Percentiles rank a stretch among this genome's conserved stretches.
Conservation (phyloP, 768 basidiomycete genomes). For the Tylopilus rubrobrunneus region DNA sequence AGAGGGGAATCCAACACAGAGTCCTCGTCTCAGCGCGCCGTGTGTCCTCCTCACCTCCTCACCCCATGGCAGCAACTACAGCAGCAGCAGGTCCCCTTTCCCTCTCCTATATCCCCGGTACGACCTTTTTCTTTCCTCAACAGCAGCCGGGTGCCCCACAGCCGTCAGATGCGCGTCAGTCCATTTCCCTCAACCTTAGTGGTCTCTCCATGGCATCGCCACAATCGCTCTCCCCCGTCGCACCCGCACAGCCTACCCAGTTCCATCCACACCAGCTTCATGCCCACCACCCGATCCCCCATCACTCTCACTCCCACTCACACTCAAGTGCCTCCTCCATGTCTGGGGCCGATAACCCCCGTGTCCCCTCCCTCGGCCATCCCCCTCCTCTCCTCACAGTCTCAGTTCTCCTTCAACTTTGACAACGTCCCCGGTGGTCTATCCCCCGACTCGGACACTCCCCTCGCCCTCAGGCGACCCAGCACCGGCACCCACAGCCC, state of each 20-base stretch:
- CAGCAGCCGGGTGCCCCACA: slow-evolving; percentile 12
- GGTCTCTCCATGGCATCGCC: slow-evolving; percentile 65
- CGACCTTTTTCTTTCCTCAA: slow-evolving; percentile 24
- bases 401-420: slow-evolving; percentile 51
- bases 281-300: slow-evolving; percentile 43
- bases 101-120: slow-evolving; percentile 26
- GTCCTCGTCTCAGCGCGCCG: slow-evolving; percentile 30
- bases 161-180: slow-evolving; percentile 18
- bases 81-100: slow-evolving; percentile 13
- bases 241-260: slow-evolving; percentile 39
- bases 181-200: slow-evolving; percentile 65
- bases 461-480: slow-evolving; percentile 33
- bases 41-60: slow-evolving; percentile 21
- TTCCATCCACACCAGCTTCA: slow-evolving; percentile 57
- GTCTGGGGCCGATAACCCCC: slow-evolving; percentile 52
- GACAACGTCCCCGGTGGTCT: slow-evolving; percentile 31
- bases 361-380: slow-evolving; percentile 43
- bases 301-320: slow-evolving; percentile 19
- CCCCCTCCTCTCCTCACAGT: slow-evolving; percentile 42
- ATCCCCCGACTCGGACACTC: slow-evolving; percentile 27
- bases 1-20: not conserved
- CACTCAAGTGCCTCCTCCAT: slow-evolving; percentile 30
- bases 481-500: slow-evolving; percentile 39
- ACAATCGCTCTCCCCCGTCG: slow-evolving; percentile 60
- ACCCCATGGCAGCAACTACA: not conserved